Conservation (phyloP, 2,329 filamentous ascomycete genomes). For the Penicillium sp. region DNA sequence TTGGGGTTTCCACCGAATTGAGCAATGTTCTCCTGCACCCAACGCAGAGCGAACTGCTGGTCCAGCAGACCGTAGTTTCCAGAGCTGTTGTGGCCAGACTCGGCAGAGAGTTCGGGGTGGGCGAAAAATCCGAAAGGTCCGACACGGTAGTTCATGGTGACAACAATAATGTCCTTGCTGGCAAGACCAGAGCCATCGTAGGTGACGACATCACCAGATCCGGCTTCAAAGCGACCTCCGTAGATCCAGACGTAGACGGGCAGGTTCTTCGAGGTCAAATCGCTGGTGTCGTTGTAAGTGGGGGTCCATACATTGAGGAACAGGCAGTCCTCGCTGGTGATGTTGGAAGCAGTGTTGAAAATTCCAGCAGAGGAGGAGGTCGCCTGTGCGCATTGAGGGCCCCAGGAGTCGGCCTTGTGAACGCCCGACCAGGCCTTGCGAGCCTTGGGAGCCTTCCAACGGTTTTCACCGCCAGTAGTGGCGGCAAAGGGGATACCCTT, state of each 20-base stretch:
- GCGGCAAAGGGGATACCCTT: slow-evolving; percentile 4
- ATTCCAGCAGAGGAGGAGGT: slow-evolving; percentile 18
- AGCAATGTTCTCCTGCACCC: slow-evolving; percentile 23
- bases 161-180: slow-evolving; percentile 23
- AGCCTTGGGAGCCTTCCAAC: slow-evolving; percentile 9
- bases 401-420: slow-evolving; percentile 16
- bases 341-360: slow-evolving; percentile 32
- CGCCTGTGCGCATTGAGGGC: slow-evolving; percentile 26
- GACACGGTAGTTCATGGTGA: slow-evolving; percentile 26
- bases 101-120: slow-evolving; percentile 25
- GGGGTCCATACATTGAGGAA: slow-evolving; percentile 25
- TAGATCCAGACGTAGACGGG: slow-evolving; percentile 25
- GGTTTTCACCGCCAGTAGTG: background rate
- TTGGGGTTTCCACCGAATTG: slow-evolving; percentile 24
- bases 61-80: slow-evolving; percentile 32
- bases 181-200: slow-evolving; percentile 25
- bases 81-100: slow-evolving; percentile 28
- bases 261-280: slow-evolving; percentile 21
- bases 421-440: slow-evolving; percentile 2
- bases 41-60: slow-evolving; percentile 23
- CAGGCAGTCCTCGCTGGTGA: slow-evolving; percentile 30
- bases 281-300: slow-evolving; percentile 21
- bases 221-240: slow-evolving; percentile 16
- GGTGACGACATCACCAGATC: slow-evolving; percentile 17
- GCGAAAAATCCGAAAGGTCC: slow-evolving; percentile 38